Percentiles rank a stretch among this genome's conserved stretches.
These are phyloP conservation scores for Fraxinus latifolia DNA, from an alignment of 305 asterid genomes.

Conservation along the genomic window DNA sequence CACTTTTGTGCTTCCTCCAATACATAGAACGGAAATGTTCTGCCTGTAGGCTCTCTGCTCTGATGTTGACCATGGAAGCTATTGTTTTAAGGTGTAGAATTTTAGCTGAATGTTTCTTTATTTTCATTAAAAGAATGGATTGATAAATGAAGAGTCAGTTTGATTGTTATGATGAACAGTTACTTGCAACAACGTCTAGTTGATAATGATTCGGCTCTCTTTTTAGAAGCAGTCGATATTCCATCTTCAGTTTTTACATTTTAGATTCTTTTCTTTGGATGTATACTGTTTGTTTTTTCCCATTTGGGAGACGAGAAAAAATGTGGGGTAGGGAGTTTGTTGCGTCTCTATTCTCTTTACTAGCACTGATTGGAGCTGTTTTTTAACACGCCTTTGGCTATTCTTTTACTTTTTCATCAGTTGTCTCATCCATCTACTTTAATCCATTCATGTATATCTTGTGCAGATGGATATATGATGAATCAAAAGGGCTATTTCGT, in stretches of 20 bases:
- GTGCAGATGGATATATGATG: conserved; percentile 93
- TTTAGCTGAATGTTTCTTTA: background rate
- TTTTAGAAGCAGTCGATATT: background rate
- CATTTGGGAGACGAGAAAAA: background rate
- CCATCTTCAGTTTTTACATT: background rate
- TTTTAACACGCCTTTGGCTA: background rate
- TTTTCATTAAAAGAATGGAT: background rate
- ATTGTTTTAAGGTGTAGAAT: background rate
- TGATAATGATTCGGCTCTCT: background rate
- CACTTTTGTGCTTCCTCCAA: background rate
- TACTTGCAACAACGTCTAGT: background rate
- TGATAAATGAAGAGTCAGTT: background rate
- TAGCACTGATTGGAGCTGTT: background rate
- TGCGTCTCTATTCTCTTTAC: background rate
- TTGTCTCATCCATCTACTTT: background rate
- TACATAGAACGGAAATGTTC: background rate
- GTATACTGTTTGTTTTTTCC: background rate
- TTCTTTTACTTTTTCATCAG: background rate
- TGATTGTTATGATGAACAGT: background rate
- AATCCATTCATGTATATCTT: background rate
- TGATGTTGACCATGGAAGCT: background rate
- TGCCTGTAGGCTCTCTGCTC: background rate
- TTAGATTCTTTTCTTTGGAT: background rate
- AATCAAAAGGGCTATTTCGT: conserved; percentile 81
- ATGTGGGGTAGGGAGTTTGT: background rate